Percentiles rank a stretch among this genome's conserved stretches.
Evolutionary conservation across 768 basidiomycete genomes (phyloP).

Genomic region (Amanita polypyramis): DNA sequence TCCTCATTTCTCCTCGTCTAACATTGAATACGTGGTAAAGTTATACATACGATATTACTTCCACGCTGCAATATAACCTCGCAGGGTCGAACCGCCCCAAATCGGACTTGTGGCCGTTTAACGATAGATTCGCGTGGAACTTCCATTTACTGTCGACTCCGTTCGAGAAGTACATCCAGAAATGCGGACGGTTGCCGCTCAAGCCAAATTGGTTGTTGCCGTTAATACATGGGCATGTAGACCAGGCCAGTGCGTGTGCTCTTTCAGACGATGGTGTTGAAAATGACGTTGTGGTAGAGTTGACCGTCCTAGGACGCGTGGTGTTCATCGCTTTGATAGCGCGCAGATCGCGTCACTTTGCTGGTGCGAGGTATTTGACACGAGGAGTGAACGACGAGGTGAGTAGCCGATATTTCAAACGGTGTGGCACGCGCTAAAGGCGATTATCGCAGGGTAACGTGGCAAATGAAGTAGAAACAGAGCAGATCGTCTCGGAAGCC

Average conservation of each 20-base stretch:
- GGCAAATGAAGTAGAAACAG: slow-evolving; percentile 97
- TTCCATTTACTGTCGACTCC: slow-evolving; percentile 58
- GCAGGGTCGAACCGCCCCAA: slow-evolving; percentile 40
- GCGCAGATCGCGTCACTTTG: slow-evolving; percentile 87
- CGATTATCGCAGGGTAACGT: slow-evolving; percentile 71
- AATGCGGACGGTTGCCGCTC: slow-evolving; percentile 3
- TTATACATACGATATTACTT: slow-evolving; percentile 94
- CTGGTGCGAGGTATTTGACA: slow-evolving; percentile 90
- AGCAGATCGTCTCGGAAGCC: slow-evolving; percentile 92
- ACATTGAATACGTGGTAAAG: slow-evolving; percentile 28
- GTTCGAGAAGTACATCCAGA: slow-evolving; percentile 3
- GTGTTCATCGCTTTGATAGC: slow-evolving; percentile 95
- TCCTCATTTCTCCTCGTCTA: background rate
- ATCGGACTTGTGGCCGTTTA: slow-evolving; percentile 54
- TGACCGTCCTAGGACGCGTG: slow-evolving; percentile 82
- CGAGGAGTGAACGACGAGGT: slow-evolving; percentile 93
- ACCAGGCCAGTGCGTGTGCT: slow-evolving; percentile 80
- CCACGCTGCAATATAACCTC: slow-evolving; percentile 89
- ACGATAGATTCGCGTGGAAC: slow-evolving; percentile 93
- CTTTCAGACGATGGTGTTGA: background rate
- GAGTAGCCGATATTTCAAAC: slow-evolving; percentile 2
- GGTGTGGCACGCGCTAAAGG: background rate
- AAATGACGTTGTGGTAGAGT: slow-evolving; percentile 40
- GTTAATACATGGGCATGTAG: slow-evolving; percentile 90
- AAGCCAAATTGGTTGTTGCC: slow-evolving; percentile 82